Conservation (phyloP, 352 stramenopile genomes). For the Nothophytophthora sp. region DNA sequence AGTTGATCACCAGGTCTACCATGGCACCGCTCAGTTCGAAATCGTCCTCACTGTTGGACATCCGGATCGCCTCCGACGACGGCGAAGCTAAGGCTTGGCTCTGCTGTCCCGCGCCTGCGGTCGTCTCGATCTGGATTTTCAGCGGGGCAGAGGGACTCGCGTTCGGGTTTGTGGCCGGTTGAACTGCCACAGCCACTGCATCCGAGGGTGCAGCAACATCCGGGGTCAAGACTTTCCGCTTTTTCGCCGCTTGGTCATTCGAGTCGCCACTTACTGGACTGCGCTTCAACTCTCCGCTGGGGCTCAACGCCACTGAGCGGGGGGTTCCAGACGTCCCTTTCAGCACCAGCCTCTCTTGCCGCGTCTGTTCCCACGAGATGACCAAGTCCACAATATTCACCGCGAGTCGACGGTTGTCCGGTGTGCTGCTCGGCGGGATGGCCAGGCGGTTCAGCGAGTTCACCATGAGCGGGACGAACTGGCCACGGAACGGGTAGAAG, state of each 20-base stretch:
- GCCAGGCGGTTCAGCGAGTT: slow-evolving; percentile 95
- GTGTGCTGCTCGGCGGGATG: slow-evolving; percentile 92
- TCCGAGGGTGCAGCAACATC: slow-evolving; percentile 10
- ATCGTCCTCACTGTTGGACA: slow-evolving; percentile 69
- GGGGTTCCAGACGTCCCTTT: slow-evolving; percentile 8
- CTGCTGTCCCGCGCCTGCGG: slow-evolving; percentile 5
- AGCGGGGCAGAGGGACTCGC: slow-evolving; percentile 1
- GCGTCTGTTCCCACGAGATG: slow-evolving; percentile 94
- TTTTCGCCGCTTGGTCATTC: slow-evolving; percentile 39
- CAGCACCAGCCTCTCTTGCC: slow-evolving; percentile 64
- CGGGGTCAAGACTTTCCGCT: slow-evolving; percentile 41
- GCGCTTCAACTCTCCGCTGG: slow-evolving; percentile 39
- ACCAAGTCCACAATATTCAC: slow-evolving; percentile 96
- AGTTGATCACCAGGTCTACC: slow-evolving; percentile 94
- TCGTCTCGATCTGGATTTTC: slow-evolving; percentile 6
- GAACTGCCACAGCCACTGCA: slow-evolving; percentile 19
- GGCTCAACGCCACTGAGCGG: slow-evolving; percentile 10
- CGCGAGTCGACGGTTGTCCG: slow-evolving; percentile 93
- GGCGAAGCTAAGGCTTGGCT: slow-evolving; percentile 16
- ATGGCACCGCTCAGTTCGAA: slow-evolving; percentile 87
- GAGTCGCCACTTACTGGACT: slow-evolving; percentile 12
- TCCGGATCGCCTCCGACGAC: slow-evolving; percentile 22
- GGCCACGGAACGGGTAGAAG: slow-evolving; percentile 91
- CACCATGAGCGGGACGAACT: slow-evolving; percentile 97
- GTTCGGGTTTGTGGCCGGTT: slow-evolving; percentile 7